phyloP scores from a whole-genome alignment of 2,329 filamentous ascomycete species.

The Verticillium klebahnii region DNA sequence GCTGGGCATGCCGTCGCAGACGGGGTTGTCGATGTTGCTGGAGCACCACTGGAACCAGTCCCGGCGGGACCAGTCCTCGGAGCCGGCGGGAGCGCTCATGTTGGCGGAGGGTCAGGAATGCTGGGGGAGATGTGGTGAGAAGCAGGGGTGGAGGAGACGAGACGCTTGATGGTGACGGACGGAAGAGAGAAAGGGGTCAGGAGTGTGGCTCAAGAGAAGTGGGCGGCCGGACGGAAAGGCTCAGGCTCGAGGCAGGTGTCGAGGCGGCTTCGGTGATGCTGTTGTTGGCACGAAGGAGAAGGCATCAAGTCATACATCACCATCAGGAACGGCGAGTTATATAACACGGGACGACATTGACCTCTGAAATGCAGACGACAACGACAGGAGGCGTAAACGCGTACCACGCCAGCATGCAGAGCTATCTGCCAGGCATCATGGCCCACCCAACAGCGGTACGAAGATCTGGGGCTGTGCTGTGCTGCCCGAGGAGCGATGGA shows the following conservation, averaged over 20 bases:
- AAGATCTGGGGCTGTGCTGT: neutral
- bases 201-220: neutral
- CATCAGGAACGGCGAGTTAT: neutral
- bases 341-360: neutral
- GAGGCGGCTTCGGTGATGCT: neutral
- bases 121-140: neutral
- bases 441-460: neutral
- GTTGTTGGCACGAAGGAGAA: neutral
- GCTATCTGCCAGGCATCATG: neutral
- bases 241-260: too few species aligned
- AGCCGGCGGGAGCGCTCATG: neutral
- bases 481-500: neutral
- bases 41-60: constrained; percentile 18
- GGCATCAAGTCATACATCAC: neutral
- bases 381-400: neutral
- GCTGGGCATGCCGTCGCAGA: constrained; percentile 25
- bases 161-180: too few species aligned
- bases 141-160: neutral
- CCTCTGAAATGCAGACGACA: neutral
- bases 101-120: neutral
- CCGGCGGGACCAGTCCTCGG: constrained; percentile 12
- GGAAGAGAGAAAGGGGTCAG: neutral
- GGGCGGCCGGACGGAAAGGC: too few species aligned
- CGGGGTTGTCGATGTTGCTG: constrained; percentile 17
- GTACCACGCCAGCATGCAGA: neutral